Percentiles rank a stretch among this genome's conserved stretches.
Evolutionary conservation across 2,329 filamentous ascomycete genomes (phyloP).

Genomic region (Cladorrhinum sp.): DNA sequence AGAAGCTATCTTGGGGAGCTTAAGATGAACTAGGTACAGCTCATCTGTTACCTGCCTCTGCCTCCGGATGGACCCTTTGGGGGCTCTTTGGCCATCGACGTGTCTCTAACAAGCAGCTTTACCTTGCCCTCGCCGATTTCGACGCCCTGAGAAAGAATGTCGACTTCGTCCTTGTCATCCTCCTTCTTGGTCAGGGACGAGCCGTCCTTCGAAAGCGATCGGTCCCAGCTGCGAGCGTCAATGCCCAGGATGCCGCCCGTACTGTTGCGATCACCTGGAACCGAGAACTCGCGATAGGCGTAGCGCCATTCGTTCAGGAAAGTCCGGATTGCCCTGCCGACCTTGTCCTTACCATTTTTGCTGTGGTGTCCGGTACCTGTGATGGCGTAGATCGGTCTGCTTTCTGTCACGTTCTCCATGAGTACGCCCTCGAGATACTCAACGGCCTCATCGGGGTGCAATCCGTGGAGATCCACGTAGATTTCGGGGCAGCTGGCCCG

Average conservation of each 20-base stretch:
- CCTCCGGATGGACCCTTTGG: constrained; percentile 54
- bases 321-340: constrained; percentile 85
- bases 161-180: constrained; percentile 43
- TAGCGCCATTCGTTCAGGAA: constrained; percentile 97
- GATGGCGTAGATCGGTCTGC: constrained; percentile 85
- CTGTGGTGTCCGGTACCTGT: constrained; percentile 96
- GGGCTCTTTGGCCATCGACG: constrained; percentile 40
- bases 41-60: constrained; percentile 38
- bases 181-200: constrained; percentile 39
- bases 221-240: constrained; percentile 66
- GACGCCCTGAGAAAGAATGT: constrained; percentile 63
- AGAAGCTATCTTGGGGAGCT: background rate
- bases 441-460: constrained; percentile 96
- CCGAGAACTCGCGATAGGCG: constrained; percentile 91
- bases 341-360: constrained; percentile 98
- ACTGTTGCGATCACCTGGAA: constrained; percentile 83
- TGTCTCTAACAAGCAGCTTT: constrained; percentile 58
- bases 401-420: constrained; percentile 72
- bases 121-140: constrained; percentile 68
- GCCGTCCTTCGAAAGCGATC: constrained; percentile 50
- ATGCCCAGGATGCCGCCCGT: constrained; percentile 74
- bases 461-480: constrained; percentile 93
- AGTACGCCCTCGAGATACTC: constrained; percentile 89
- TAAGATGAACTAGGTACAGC: background rate
- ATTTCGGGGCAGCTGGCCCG: constrained; percentile 63